Evolutionary conservation across 768 basidiomycete genomes (phyloP), one percentile per base, ranked within the genome.

Genomic region (Pleurotus tuoliensis): DNA sequence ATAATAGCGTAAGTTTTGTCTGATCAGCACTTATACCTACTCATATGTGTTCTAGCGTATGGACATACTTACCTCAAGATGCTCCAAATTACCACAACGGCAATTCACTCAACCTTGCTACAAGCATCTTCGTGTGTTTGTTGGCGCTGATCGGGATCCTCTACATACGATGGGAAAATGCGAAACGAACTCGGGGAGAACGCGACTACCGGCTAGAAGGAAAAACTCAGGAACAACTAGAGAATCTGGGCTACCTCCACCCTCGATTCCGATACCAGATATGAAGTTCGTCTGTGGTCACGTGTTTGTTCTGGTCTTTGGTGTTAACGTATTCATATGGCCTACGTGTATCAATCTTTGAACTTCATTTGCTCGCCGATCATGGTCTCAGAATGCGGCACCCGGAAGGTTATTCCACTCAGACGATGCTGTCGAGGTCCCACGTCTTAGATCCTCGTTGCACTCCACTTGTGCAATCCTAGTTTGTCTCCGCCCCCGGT

Each of bases 1-100:
- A 64, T 80, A 18, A 76, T 80, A 20, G 75, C 75, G 78, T 77
- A 61, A 52, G 74, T 65, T 18, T 18, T 11, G 16, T 39, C 8
- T 47, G 2, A 34, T 9, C 1, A 34, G 9, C 51, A 38, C 40
- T 52, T 40, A 44, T 39, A 51, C 56, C 43, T 39, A 15, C 22
- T 52, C 15, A 27, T 9, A 34, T 7, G 46, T 5, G 27, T 51
- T 51, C 3, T 55, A 77, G 76, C 43, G 77, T 77, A 1, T 78
- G 77, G 78, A 76, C 78, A 5, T 80, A 80, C 57, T 62, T 78
- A 8, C 76, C 78, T 3, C 62, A 62, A 12, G 79, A 80, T 57
- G 72, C 76, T 1, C 79, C 77, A 3, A 67, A 79, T 56, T 80
- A 69, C 56, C 77, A 73, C 61, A 73, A 74, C 43, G 79, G 78